Evolutionary conservation across 129 eudicot species (phyloP).

Genomic region (Helianthus tuberosus): DNA sequence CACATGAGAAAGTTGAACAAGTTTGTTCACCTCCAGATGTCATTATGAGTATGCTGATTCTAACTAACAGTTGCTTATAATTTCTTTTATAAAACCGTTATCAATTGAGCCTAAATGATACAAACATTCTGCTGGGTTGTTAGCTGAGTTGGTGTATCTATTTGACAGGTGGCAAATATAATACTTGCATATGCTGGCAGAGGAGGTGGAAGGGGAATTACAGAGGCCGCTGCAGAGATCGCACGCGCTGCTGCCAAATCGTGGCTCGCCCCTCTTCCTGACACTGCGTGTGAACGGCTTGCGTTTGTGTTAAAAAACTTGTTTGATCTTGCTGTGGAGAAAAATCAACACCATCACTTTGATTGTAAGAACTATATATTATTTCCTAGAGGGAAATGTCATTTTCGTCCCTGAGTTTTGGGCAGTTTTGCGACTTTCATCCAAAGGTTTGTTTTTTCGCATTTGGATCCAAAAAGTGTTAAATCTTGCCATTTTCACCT

Average conservation of each 20-base stretch:
- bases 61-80: neutral
- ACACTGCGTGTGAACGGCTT: conserved; percentile 93
- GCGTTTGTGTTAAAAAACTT: conserved; percentile 77
- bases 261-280: conserved; percentile 97
- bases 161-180: conserved; percentile 84
- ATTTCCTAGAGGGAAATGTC: no score
- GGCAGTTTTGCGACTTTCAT: no score
- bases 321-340: conserved; percentile 80
- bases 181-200: conserved; percentile 96
- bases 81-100: conserved; percentile 1
- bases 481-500: no score
- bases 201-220: conserved; percentile 78
- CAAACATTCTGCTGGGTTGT: neutral
- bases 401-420: no score
- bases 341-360: conserved; percentile 56
- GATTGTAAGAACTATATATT: no score
- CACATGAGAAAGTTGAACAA: conserved; percentile 44
- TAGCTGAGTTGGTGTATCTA: conserved; percentile 3
- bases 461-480: no score
- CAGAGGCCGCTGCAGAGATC: conserved; percentile 96
- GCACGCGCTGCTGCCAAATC: conserved; percentile 96
- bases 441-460: no score
- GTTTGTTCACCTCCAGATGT: conserved; percentile 45
- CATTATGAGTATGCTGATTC: conserved; percentile 45
- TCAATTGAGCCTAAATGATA: conserved; percentile 8